Conservation (phyloP, 257 asterid genomes). For the Verbascum thapsus region DNA sequence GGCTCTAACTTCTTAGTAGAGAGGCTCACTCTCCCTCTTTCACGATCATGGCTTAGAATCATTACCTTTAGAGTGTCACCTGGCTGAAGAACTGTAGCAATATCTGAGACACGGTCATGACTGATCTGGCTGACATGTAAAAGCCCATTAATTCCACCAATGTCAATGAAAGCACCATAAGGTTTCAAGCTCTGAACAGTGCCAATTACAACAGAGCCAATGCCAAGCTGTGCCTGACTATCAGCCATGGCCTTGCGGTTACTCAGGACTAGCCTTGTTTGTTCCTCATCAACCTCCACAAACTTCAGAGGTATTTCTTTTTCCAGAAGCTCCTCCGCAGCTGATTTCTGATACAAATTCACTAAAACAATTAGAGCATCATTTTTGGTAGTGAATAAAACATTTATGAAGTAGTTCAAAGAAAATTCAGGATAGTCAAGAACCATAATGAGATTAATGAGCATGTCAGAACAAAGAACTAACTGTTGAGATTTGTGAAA, state of each 20-base stretch:
- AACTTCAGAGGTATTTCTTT: slow-evolving; percentile 88
- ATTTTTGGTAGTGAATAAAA: slow-evolving; percentile 1
- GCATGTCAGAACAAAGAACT: slow-evolving; percentile 33
- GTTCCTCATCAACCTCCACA: slow-evolving; percentile 93
- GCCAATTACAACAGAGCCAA: slow-evolving; percentile 90
- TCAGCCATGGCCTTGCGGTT: slow-evolving; percentile 98
- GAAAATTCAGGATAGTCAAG: not conserved
- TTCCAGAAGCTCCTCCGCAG: slow-evolving; percentile 84
- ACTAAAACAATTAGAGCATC: slow-evolving; percentile 2
- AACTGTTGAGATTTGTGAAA: slow-evolving; percentile 90
- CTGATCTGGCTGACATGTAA: slow-evolving; percentile 96
- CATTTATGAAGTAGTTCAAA: slow-evolving; percentile 3
- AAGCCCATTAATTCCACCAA: slow-evolving; percentile 94
- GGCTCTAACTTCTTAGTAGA: slow-evolving; percentile 98
- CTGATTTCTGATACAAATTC: slow-evolving; percentile 64
- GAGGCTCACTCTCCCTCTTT: slow-evolving; percentile 95
- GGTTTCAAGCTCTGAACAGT: slow-evolving; percentile 96
- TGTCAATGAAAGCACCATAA: slow-evolving; percentile 95
- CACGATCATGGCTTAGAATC: slow-evolving; percentile 98
- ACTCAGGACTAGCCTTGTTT: slow-evolving; percentile 82
- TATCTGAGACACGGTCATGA: slow-evolving; percentile 92
- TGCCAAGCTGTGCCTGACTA: slow-evolving; percentile 96
- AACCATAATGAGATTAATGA: slow-evolving; percentile 14
- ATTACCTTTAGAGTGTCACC: slow-evolving; percentile 96
- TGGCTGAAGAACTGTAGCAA: slow-evolving; percentile 89